Base-by-base conservation (phyloP, 2,329 filamentous ascomycete genomes). In the Allantophomopsis cytisporea region DNA sequence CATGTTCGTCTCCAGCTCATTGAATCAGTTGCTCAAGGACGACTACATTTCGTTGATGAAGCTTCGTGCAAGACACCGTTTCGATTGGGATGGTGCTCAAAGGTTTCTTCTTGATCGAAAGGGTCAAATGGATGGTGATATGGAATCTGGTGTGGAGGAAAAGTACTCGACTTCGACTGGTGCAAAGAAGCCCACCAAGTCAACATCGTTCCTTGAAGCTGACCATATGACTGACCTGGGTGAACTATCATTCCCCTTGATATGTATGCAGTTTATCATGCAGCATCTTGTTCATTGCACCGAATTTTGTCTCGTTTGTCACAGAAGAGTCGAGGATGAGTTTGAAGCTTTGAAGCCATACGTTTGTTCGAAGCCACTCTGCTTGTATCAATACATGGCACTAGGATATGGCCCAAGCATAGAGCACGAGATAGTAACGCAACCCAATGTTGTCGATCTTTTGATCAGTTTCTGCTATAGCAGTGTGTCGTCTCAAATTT, bases 271-370 rank as follows among this genome's bases (percentile, higher is more conserved):
- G 47, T 91, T 88, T 48, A 68, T 77, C 0, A 63, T 94, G 18
- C 76, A 80, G 1, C 83, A 87, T 50, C 76, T 94, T 43, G 71
- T 83, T 7, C 78, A 76, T 42, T 94, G 85, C 55, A 86, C 83
- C 0, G 78, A 91, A 39, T 94, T 89, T 56, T 95, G 88, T 56
- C 69, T 94, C 40, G 77, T 88, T 17, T 95, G 88, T 51, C 83
- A 93, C 56, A 71, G 72, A 47, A 79, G 70, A 47, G 69, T 84
- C 30, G 66, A 68, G 2, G 68, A 67, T 2, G 70, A 73, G 7
- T 77, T 89, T 31, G 74, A 80, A 49, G 74, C 80, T 2, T 63
- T 87, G 43, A 85, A 83, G 48, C 83, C 83, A 2, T 85, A 82
- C 44, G 85, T 94, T 35, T 95, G 88, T 55, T 74, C 75, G 23